Conservation (phyloP, 306 rosid species). For the Hippophae gyantsensis region DNA sequence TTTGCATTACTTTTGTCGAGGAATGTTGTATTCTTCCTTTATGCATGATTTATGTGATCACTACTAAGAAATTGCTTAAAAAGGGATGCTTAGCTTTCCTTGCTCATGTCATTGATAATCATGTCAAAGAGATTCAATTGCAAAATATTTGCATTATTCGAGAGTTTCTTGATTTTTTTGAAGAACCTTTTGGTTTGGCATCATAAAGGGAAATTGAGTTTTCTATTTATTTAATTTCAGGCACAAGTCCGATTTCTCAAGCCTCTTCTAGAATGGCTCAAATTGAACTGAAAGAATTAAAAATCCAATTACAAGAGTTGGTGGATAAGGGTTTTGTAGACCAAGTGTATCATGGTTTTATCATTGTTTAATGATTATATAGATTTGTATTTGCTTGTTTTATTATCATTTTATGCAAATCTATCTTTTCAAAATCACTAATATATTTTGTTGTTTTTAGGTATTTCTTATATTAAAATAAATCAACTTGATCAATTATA, state of each 20-base stretch:
- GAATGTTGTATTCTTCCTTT: not conserved
- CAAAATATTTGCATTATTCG: not conserved
- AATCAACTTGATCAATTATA: too few species aligned
- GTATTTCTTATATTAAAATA: too few species aligned
- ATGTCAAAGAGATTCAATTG: not conserved
- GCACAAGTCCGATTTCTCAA: not conserved
- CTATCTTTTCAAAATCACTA: too few species aligned
- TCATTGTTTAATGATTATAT: too few species aligned
- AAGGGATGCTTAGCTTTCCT: not conserved
- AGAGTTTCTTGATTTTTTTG: not conserved
- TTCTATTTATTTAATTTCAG: not conserved
- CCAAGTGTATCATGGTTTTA: not conserved
- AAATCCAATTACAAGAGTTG: not conserved
- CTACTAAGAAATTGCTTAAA: too few species aligned
- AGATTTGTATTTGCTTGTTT: not conserved
- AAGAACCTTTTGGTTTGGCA: not conserved
- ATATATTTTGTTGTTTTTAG: too few species aligned
- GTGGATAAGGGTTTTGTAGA: not conserved
- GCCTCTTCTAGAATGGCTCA: not conserved
- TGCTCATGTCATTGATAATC: not conserved
- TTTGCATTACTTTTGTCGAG: not conserved
- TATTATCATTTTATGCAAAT: too few species aligned
- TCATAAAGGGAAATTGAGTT: not conserved
- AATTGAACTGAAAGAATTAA: not conserved
- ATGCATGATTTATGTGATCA: not conserved